Percentiles rank a stretch among this genome's conserved stretches.
Evolutionary conservation across 192 early-diverging fungal species (phyloP).

Genomic region (Spizellomyces sp.): DNA sequence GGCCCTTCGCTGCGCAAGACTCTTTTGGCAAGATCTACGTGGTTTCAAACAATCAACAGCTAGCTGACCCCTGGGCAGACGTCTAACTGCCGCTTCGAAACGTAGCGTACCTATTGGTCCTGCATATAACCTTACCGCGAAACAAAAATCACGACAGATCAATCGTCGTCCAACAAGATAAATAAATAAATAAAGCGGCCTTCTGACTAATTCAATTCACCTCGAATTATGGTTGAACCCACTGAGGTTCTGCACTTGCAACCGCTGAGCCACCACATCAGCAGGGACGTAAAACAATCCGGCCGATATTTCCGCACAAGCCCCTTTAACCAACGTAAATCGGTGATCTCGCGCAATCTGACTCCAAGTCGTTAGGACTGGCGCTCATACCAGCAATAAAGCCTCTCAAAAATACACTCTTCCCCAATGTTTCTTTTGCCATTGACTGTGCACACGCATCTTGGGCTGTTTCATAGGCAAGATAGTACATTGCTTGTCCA

Average conservation of each 20-base stretch:
- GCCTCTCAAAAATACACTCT: slow-evolving; percentile 35
- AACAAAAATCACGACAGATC: neutral
- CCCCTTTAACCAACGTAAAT: slow-evolving; percentile 21
- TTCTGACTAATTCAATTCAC: slow-evolving; percentile 2
- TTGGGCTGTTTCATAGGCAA: slow-evolving; percentile 49
- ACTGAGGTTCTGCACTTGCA: slow-evolving; percentile 45
- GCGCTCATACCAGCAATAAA: slow-evolving; percentile 38
- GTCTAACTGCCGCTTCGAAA: neutral
- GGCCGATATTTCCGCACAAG: slow-evolving; percentile 30
- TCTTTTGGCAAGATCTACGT: slow-evolving; percentile 35
- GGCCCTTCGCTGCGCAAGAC: slow-evolving; percentile 37
- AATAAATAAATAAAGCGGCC: neutral
- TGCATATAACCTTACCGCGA: slow-evolving; percentile 1
- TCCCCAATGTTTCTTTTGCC: neutral
- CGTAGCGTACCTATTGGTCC: slow-evolving; percentile 17
- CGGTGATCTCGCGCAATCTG: neutral
- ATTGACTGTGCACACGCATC: slow-evolving; percentile 20
- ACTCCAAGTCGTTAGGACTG: neutral
- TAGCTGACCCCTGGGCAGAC: neutral
- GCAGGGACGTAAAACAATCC: slow-evolving; percentile 47
- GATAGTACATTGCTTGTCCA: slow-evolving; percentile 52
- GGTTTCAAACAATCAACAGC: neutral
- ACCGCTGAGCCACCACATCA: slow-evolving; percentile 53
- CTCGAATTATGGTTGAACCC: slow-evolving; percentile 50
- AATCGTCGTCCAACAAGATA: neutral